Percentiles rank a stretch among this genome's conserved stretches.
Conservation (phyloP, 2,329 filamentous ascomycete species). For the Hymenoscyphus occultus region DNA sequence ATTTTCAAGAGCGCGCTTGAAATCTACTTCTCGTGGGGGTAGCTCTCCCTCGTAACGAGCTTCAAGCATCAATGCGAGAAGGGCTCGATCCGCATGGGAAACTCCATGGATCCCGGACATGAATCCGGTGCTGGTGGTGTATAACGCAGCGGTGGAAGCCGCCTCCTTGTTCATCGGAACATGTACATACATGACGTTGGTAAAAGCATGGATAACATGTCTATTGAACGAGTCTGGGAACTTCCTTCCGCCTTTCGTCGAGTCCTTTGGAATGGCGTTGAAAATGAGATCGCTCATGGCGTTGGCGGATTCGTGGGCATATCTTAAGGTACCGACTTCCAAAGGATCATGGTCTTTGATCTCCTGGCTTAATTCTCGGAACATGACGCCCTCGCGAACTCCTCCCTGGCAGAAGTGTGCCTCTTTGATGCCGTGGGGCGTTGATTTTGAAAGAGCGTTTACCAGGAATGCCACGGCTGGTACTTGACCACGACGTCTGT, state of each 20-base stretch:
- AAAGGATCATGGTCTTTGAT: conserved; percentile 55
- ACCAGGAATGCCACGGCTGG: conserved; percentile 67
- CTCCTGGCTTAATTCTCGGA: conserved; percentile 47
- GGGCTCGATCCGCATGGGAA: conserved; percentile 57
- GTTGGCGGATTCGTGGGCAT: conserved; percentile 47
- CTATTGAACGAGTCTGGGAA: conserved; percentile 43
- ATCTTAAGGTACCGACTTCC: conserved; percentile 54
- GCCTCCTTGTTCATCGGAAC: conserved; percentile 50
- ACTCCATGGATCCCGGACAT: conserved; percentile 61
- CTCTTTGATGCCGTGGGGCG: conserved; percentile 56
- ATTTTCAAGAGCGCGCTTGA: conserved; percentile 50
- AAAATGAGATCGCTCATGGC: conserved; percentile 48
- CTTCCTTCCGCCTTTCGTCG: conserved; percentile 19
- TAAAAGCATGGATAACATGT: conserved; percentile 52
- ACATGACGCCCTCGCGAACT: conserved; percentile 65
- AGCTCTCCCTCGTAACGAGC: conserved; percentile 63
- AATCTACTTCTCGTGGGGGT: conserved; percentile 53
- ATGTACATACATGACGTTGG: conserved; percentile 57
- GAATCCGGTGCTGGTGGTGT: conserved; percentile 61
- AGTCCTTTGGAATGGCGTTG: conserved; percentile 43
- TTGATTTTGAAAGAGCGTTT: conserved; percentile 56
- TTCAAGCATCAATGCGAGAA: conserved; percentile 61
- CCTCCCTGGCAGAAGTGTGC: conserved; percentile 71
- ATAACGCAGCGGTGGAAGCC: conserved; percentile 56
- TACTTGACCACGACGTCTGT: conserved; percentile 61